Percentiles rank a stretch among this genome's conserved stretches.
phyloP scores from a whole-genome alignment of 352 stramenopile genomes.

The Phytophthora sojae region DNA sequence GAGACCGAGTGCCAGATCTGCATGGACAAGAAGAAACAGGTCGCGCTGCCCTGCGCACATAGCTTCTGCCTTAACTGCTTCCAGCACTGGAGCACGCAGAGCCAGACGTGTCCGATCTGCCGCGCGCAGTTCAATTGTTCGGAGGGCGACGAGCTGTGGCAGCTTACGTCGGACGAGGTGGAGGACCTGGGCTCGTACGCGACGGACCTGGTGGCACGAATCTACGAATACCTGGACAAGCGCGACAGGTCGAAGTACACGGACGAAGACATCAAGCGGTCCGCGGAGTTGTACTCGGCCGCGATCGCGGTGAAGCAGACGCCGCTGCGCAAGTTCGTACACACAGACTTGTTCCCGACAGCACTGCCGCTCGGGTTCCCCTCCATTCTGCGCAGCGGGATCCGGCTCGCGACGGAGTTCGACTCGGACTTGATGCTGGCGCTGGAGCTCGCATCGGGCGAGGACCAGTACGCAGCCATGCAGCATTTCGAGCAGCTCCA shows the following conservation, averaged over 20 bases:
- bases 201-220: slow-evolving; percentile 77
- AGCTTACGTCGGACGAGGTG: slow-evolving; percentile 75
- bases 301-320: slow-evolving; percentile 56
- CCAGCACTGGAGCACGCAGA: slow-evolving; percentile 84
- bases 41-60: slow-evolving; percentile 74
- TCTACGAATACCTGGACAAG: slow-evolving; percentile 86
- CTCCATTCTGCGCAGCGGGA: slow-evolving; percentile 48
- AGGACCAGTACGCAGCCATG: slow-evolving; percentile 76
- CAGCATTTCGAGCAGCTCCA: slow-evolving; percentile 67
- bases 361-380: slow-evolving; percentile 56
- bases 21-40: slow-evolving; percentile 88
- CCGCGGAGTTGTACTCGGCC: slow-evolving; percentile 51
- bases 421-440: slow-evolving; percentile 71
- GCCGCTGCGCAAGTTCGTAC: slow-evolving; percentile 62
- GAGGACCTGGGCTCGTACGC: slow-evolving; percentile 78
- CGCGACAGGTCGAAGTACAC: slow-evolving; percentile 52
- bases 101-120: slow-evolving; percentile 81
- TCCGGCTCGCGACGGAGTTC: slow-evolving; percentile 54
- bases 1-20: slow-evolving; percentile 87
- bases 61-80: slow-evolving; percentile 86
- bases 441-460: slow-evolving; percentile 64
- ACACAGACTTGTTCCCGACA: slow-evolving; percentile 61
- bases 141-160: slow-evolving; percentile 80
- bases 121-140: slow-evolving; percentile 76
- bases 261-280: slow-evolving; percentile 57